These are phyloP conservation scores for Neurospora sp. DNA, from an alignment of 495 filamentous ascomycete species.

Conservation along the genomic window DNA sequence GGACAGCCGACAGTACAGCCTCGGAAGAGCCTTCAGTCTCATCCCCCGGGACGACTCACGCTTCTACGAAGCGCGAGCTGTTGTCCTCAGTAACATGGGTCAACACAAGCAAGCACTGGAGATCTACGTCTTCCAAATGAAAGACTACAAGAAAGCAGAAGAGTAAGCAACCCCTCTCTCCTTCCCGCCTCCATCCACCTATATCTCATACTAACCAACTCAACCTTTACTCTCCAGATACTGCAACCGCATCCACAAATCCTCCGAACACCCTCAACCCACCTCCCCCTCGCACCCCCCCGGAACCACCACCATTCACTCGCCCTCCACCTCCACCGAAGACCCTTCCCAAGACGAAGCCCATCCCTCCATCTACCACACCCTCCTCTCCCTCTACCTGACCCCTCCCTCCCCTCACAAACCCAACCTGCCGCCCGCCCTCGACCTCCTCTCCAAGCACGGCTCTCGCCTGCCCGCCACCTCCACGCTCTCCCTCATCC, in stretches of 20 bases:
- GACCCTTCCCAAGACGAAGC: slow-evolving; percentile 41
- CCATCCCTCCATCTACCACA: slow-evolving; percentile 75
- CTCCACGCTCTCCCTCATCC: slow-evolving; percentile 78
- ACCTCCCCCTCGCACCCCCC: slow-evolving; percentile 17
- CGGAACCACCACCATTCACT: not conserved
- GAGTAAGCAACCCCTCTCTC: slow-evolving; percentile 45
- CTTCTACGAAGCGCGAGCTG: slow-evolving; percentile 84
- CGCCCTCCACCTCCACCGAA: slow-evolving; percentile 25
- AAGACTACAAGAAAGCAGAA: slow-evolving; percentile 83
- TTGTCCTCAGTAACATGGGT: slow-evolving; percentile 91
- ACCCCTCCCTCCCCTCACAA: slow-evolving; percentile 65
- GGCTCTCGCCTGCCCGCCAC: slow-evolving; percentile 83
- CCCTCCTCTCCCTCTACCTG: slow-evolving; percentile 82
- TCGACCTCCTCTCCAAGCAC: slow-evolving; percentile 81
- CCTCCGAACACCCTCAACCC: slow-evolving; percentile 30
- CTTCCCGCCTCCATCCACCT: not conserved
- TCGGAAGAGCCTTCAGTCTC: slow-evolving; percentile 59
- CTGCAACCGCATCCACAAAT: slow-evolving; percentile 72
- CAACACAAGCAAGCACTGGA: slow-evolving; percentile 88
- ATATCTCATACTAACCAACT: not conserved
- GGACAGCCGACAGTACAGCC: slow-evolving; percentile 69
- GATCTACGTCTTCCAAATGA: slow-evolving; percentile 92
- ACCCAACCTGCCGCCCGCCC: slow-evolving; percentile 65
- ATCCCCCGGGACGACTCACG: slow-evolving; percentile 73
- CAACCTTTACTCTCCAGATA: slow-evolving; percentile 44